Conservation (phyloP, 1,284 basidiomycete species). For the Ustilago esculenta region DNA sequence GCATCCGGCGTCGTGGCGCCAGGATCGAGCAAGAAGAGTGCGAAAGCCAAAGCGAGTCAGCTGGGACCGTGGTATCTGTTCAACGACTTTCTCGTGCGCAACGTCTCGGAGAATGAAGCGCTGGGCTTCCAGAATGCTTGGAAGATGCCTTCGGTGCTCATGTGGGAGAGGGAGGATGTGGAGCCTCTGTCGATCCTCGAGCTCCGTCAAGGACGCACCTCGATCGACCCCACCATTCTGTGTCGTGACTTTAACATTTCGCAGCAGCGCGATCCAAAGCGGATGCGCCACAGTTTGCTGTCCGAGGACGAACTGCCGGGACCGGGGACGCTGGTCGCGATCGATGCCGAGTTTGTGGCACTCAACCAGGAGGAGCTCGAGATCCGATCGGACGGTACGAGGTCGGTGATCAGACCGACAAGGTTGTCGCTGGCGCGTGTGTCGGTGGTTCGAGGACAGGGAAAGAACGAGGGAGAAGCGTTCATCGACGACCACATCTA, state of each 20-base stretch:
- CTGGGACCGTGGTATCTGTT: constrained; percentile 82
- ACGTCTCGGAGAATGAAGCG: constrained; percentile 84
- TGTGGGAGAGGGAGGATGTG: constrained; percentile 82
- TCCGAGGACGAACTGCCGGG: constrained; percentile 82
- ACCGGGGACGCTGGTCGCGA: constrained; percentile 84
- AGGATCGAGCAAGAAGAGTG: constrained; percentile 25
- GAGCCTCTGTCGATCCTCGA: constrained; percentile 22
- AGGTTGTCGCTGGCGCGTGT: constrained; percentile 92
- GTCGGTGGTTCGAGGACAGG: constrained; percentile 88
- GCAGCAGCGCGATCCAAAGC: constrained; percentile 75
- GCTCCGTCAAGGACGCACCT: constrained; percentile 36
- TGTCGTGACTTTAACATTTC: constrained; percentile 81
- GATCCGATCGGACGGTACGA: constrained; percentile 90
- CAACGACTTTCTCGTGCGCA: constrained; percentile 93
- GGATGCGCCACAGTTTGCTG: constrained; percentile 82
- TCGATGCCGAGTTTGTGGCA: constrained; percentile 97
- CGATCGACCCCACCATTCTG: constrained; percentile 72
- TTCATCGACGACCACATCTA: constrained; percentile 99
- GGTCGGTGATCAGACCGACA: constrained; percentile 89
- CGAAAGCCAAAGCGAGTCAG: constrained; percentile 18
- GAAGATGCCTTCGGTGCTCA: constrained; percentile 93
- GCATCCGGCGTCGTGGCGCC: background rate
- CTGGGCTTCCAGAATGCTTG: constrained; percentile 82
- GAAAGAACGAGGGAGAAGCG: constrained; percentile 79
- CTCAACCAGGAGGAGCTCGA: constrained; percentile 97